These are phyloP conservation scores for Groenewaldozyma salmanticensis DNA, from an alignment of 805 yeast genomes.

Conservation along the genomic window DNA sequence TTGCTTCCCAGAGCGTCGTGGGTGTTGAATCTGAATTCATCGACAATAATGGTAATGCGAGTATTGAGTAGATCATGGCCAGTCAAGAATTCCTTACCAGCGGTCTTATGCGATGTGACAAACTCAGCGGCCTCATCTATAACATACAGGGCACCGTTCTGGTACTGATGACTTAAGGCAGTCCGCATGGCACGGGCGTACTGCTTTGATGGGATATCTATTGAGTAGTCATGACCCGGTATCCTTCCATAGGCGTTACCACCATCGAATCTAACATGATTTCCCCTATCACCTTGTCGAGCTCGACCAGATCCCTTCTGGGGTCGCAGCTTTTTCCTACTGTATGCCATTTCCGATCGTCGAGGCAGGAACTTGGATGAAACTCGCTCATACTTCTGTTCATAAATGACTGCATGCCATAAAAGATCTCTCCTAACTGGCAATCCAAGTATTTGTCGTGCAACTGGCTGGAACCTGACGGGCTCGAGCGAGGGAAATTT, in stretches of 20 bases:
- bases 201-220: constrained; percentile 62
- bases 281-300: constrained; percentile 90
- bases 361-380: constrained; percentile 84
- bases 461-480: constrained; percentile 61
- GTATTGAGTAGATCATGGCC: constrained; percentile 26
- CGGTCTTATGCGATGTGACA: constrained; percentile 28
- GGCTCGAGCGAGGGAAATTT: constrained; percentile 91
- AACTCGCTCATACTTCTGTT: constrained; percentile 80
- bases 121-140: constrained; percentile 45
- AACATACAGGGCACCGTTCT: constrained; percentile 59
- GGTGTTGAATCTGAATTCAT: constrained; percentile 50
- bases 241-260: constrained; percentile 81
- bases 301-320: constrained; percentile 96
- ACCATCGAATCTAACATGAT: constrained; percentile 86
- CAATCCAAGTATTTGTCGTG: constrained; percentile 54
- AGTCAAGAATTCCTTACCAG: constrained; percentile 42
- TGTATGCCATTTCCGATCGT: constrained; percentile 76
- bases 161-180: constrained; percentile 75
- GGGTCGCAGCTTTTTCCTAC: constrained; percentile 69
- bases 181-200: constrained; percentile 69
- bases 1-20: constrained; percentile 45
- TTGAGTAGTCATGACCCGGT: constrained; percentile 76
- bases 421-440: constrained; percentile 85
- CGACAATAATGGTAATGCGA: constrained; percentile 54
- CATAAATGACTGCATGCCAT: constrained; percentile 91